Evolutionary conservation across 179 eudicot species (phyloP), one percentile per base, ranked within the genome.

Genomic region (Sideroxylon spinosum): DNA sequence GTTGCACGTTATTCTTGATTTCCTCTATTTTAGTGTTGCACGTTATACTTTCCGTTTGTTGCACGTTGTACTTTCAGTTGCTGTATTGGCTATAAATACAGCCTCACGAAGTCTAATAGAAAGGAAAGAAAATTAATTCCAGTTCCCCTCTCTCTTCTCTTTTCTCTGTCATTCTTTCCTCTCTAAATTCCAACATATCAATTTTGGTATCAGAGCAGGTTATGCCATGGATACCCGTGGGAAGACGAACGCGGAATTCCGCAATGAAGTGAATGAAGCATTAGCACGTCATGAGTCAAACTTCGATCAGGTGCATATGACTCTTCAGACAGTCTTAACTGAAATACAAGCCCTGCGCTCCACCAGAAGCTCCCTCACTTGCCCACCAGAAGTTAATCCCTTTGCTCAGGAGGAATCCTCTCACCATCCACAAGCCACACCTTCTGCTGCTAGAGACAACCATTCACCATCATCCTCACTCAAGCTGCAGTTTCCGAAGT

Each of bases 171-270:
- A 23, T 63, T 23, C 32, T 13, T 29, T 23, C 14, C 67, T 63
- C 67, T 63, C 32, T 12, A 23, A 63, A 63, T 9, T 22, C 17
- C 0, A 23, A 63, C 29, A 63, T 25, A 22, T 63, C 29, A 63
- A 50, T 1, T 59, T 62, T 62, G 29, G 67, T 62, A 22, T 23
- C 29, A 62, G 67, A 59, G 14, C 2, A 14, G 12, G n/a, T 62
- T 59, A 4, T 59, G 63, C 29, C 67, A 62, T 62, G 67, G 67
- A 62, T 25, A 62, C 67, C 29, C 67, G 67, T 23, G 67, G 29
- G 29, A 62, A 62, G 29, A 59, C 23, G 13, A 25, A 62, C 67
- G 12, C 29, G 4, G 67, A 62, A 62, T 62, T 62, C 13, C 32
- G 32, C 29, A 62, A 22, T 22, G 67, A 62, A 62, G 67, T 62